Conservation (phyloP, 2,329 filamentous ascomycete genomes). For the Penicillium sp. region DNA sequence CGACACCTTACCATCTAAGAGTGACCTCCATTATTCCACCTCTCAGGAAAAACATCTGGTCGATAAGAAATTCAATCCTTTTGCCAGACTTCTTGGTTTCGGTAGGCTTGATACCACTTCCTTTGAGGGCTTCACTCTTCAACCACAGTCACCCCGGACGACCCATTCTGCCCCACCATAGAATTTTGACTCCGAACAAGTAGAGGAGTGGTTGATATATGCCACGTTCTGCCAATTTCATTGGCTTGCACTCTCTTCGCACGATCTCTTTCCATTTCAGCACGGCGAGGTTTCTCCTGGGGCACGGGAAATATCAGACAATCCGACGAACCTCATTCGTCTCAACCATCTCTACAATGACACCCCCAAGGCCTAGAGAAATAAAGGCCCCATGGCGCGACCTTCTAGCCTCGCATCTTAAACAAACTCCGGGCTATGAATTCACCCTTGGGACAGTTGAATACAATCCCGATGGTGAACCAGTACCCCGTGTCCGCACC, state of each 20-base stretch:
- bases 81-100: background rate
- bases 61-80: background rate
- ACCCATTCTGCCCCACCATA: background rate
- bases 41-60: background rate
- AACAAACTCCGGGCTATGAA: conserved; percentile 22
- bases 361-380: background rate
- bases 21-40: background rate
- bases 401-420: conserved; percentile 26
- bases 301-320: background rate
- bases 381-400: conserved; percentile 31
- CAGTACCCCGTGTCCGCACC: conserved; percentile 49
- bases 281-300: background rate
- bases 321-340: background rate
- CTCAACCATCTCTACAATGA: conserved; percentile 12
- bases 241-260: background rate
- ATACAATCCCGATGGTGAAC: conserved; percentile 11
- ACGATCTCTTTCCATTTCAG: conserved; percentile 1
- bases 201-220: background rate
- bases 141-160: background rate
- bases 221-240: background rate
- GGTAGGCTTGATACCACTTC: background rate
- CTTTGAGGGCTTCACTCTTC: background rate
- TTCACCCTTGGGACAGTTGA: conserved; percentile 31
- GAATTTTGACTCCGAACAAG: background rate
- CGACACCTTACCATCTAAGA: background rate